Evolutionary conservation across 768 basidiomycete species (phyloP).

Genomic region (Phanerochaete carnosa): DNA sequence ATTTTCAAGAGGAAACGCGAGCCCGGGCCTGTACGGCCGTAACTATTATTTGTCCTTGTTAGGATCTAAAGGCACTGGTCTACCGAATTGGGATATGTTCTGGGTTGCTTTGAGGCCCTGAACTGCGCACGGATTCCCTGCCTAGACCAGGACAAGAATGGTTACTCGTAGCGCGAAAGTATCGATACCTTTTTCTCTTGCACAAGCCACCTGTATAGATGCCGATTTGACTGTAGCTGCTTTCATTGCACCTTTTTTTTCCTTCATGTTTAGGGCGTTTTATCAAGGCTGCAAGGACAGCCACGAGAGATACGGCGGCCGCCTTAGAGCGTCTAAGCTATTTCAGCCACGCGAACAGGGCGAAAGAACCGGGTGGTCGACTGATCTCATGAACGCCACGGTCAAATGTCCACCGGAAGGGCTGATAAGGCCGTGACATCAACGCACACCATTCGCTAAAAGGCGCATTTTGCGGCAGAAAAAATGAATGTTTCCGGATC

Average conservation of each 20-base stretch:
- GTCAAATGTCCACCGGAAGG: too few relatives aligned
- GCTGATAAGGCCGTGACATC: too few relatives aligned
- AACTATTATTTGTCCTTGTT: neutral
- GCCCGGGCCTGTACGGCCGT: neutral
- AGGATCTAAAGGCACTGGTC: neutral
- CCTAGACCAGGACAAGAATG: too few relatives aligned
- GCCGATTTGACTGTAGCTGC: neutral
- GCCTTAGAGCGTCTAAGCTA: neutral
- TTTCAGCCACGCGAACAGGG: neutral
- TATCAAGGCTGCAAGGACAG: neutral
- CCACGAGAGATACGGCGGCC: neutral
- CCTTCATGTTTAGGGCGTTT: neutral
- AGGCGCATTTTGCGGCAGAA: too few relatives aligned
- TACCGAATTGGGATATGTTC: neutral
- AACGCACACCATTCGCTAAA: too few relatives aligned
- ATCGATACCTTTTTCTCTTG: too few relatives aligned
- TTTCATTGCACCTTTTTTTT: slow-evolving; percentile 1
- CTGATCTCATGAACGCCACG: too few relatives aligned
- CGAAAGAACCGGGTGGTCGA: neutral
- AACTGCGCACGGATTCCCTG: too few relatives aligned
- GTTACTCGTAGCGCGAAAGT: too few relatives aligned
- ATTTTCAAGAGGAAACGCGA: too few relatives aligned
- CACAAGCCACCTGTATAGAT: slow-evolving; percentile 33
- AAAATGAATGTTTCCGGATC: too few relatives aligned
- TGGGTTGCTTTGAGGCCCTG: too few relatives aligned